Base-by-base conservation (phyloP, 805 yeast genomes). In the Hagleromyces aurorensis region DNA sequence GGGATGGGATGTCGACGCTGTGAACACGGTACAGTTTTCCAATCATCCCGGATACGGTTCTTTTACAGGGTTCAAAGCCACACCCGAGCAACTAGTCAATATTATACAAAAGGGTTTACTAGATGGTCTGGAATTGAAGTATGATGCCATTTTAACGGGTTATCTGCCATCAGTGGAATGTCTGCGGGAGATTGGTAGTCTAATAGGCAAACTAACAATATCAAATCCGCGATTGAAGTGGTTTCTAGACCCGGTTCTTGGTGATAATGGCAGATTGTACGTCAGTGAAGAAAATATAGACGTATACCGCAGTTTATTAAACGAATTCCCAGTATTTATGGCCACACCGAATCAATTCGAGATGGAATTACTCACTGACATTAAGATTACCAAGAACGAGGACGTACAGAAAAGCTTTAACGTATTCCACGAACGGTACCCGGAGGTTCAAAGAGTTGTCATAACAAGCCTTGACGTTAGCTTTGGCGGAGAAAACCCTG, bases 1-100 rank as follows among this genome's bases (percentile, higher is more conserved):
- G 25, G 93, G 91, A 0, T 89, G 96, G 96, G 89, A 91, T 50
- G 94, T 87, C 7, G 96, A 89, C 52, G 75, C 75, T 13, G 64
- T 91, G 32, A 84, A 89, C 57, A 84, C 94, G 1, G 94, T 87
- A 13, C 82, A 84, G 48, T 76, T 78, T 44, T 83, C 95, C 2
- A 86, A 89, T 46, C 96, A 89, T 58, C 89, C 96, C 2, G 97
- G 95, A 1, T 85, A 85, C 55, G 83, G 81, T 0, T 38, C 54
- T 8, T 74, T 79, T 46, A 63, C 62, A 19, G 96, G 96, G 3
- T 54, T 64, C 11, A 65, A 66, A 30, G 61, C 71, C 3, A 41
- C 62, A 3, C 61, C 73, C 0, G 53, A 53, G 0, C 67, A 68
- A 23, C 50, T 87, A 11, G 29, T 40, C 6, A 69, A 65, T 1